Evolutionary conservation across 805 yeast species (phyloP), one percentile per base, ranked within the genome.

Genomic region (Kregervanrija delftensis): DNA sequence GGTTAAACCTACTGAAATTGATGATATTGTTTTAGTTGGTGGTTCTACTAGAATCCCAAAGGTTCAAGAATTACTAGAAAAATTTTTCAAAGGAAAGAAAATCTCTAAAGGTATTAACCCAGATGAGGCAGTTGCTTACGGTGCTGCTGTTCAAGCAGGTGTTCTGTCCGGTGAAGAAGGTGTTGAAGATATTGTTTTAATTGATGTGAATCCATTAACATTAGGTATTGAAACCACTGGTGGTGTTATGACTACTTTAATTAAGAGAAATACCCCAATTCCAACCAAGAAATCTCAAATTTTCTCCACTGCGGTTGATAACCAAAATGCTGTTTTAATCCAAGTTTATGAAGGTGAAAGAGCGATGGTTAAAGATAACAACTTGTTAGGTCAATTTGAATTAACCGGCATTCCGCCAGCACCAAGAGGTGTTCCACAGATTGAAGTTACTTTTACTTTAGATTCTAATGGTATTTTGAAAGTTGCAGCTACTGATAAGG

Each of bases 141-240:
- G 99, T 79, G 98, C 98, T 50, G 97, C 99, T 52, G 97, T 91
- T 52, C 99, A 91, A 76, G 98, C 96, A 47, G 98, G 98, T 75
- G 95, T 91, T 57, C 74, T 91, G 54, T 81, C 95, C 45, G 98
- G 98, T 69, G 96, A 90, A 71, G 89, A 84, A 60, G 93, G 95
- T 67, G 93, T 82, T 52, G 95, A 85, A 60, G 93, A 85, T 64
- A 82, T 85, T 58, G 91, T 91, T 53, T 74, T 89, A 62, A 77
- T 90, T 61, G 97, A 89, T 72, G 96, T 89, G 52, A 87, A 90
- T 60, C 95, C 97, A 60, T 79, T 89, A 64, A 89, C 97, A 44
- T 69, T 89, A 53, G 97, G 97, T 76, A 90, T 89, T 65, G 96
- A 89, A 73, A 90, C 96, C 57, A 84, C 96, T 44, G 96, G 97